Percentiles rank a stretch among this genome's conserved stretches.
Conservation (phyloP, 139 green algal genomes). For the Coelastrella sp. region DNA sequence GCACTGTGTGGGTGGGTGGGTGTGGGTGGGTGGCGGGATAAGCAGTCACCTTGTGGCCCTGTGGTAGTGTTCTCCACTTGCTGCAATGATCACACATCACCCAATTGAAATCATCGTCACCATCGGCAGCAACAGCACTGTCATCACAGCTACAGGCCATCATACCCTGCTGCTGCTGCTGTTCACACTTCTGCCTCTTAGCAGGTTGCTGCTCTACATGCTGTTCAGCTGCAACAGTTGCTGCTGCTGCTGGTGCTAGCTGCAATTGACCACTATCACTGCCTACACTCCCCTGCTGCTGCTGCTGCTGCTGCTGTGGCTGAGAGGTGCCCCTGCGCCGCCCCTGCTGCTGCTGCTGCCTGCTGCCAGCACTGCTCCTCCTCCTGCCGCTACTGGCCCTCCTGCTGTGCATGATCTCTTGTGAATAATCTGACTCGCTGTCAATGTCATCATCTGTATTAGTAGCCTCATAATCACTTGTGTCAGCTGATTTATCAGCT, state of each 20-base stretch:
- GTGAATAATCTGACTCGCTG: not conserved
- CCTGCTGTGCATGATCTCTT: not conserved
- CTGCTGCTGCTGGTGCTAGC: not conserved
- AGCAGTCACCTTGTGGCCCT: not conserved
- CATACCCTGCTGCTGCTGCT: constrained; percentile 20
- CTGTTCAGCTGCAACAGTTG: no score
- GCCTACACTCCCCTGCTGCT: not conserved
- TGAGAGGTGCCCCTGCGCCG: not conserved
- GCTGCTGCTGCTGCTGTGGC: not conserved
- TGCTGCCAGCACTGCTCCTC: not conserved
- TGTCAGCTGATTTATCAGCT: not conserved
- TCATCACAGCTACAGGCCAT: not conserved
- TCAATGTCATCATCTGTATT: not conserved
- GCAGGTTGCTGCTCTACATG: no score
- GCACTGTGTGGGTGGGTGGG: not conserved
- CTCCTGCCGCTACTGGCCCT: not conserved
- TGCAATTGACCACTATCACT: no score
- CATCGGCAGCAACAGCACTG: not conserved
- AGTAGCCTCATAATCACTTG: not conserved
- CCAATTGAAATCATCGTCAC: constrained; percentile 10
- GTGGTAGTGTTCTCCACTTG: constrained; percentile 80
- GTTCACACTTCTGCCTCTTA: not conserved
- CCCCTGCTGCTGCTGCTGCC: not conserved
- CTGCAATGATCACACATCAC: constrained; percentile 83
- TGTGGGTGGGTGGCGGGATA: not conserved